Conservation (phyloP, 305 asterid genomes). For the Vinca major region DNA sequence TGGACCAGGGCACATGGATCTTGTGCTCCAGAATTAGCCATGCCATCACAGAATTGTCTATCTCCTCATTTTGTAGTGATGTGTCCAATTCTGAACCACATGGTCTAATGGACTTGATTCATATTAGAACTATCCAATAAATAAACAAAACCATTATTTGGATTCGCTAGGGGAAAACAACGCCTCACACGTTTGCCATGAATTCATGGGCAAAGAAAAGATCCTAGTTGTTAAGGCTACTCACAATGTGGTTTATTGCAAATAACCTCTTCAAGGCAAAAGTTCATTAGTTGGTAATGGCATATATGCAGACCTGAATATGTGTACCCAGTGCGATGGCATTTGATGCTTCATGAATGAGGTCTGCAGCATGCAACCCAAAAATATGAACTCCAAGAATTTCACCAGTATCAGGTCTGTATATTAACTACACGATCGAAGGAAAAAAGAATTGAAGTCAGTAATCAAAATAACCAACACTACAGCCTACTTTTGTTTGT, state of each 20-base stretch:
- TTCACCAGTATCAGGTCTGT: constrained; percentile 74
- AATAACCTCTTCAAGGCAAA: neutral
- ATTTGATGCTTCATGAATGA: constrained; percentile 80
- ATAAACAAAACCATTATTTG: neutral
- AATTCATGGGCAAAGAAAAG: neutral
- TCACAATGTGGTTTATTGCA: neutral
- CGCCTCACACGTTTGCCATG: neutral
- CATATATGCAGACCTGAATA: constrained; percentile 41
- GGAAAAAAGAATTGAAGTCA: constrained; percentile 8
- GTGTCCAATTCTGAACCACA: too few relatives aligned
- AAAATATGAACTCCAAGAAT: constrained; percentile 76
- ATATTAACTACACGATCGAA: constrained; percentile 41
- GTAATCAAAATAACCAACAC: neutral
- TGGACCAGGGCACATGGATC: too few relatives aligned
- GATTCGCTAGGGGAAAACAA: neutral
- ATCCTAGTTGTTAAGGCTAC: neutral
- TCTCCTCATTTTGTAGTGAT: too few relatives aligned
- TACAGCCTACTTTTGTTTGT: neutral
- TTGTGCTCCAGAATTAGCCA: too few relatives aligned
- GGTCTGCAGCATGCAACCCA: constrained; percentile 82
- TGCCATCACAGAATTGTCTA: too few relatives aligned
- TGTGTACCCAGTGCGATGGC: constrained; percentile 69
- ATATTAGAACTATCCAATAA: too few relatives aligned
- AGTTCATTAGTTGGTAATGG: neutral
- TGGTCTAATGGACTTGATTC: too few relatives aligned